Base-by-base conservation (phyloP, 2,329 filamentous ascomycete species). In the Aureobasidium sp. region DNA sequence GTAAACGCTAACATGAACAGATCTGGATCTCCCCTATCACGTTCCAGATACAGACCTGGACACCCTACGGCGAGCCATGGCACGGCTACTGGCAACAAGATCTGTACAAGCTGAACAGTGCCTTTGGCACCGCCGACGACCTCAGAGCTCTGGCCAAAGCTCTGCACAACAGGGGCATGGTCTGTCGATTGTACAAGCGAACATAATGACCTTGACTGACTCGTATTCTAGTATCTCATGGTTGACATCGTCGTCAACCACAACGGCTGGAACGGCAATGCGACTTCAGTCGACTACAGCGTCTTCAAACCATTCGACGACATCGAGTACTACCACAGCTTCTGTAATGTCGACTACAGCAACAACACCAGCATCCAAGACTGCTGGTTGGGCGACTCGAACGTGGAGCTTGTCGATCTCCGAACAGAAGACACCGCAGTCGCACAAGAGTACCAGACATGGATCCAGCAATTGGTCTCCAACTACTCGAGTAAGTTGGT, bases 321-420 rank as follows among this genome's bases (percentile, higher is more conserved):
- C 10, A 66, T 67, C 59, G 77, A 77, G n/a, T 65, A 70, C 54
- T 73, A 66, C 59, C 85, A 89, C 68, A 47, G 78, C 1, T 81
- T 79, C 66, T 89, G 86, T 71, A 68, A 69, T 3, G 77, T 83
- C 57, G 71, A 87, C 70, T 86, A 84, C 73, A 69, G 73, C 53
- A 71, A 85, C 69, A 57, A 69, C 36, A 68, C 66, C 29, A 70
- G 71, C 34, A 67, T 75, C 51, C 68, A 74, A 59, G 64, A 72
- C 59, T 88, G 85, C 74, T 83, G 81, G 81, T 73, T 81, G 21
- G 80, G 80, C 25, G 77, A 80, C 62, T 75, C 74, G 21, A 78
- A 76, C 16, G 79, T 83, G 16, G 76, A 79, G 0, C 79, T 89
- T 0, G 84, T 85, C 0, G 86, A 89, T 65, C 70, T 89, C 11